phyloP scores from a whole-genome alignment of 2,329 filamentous ascomycete species.

The Verruconis gallopava region DNA sequence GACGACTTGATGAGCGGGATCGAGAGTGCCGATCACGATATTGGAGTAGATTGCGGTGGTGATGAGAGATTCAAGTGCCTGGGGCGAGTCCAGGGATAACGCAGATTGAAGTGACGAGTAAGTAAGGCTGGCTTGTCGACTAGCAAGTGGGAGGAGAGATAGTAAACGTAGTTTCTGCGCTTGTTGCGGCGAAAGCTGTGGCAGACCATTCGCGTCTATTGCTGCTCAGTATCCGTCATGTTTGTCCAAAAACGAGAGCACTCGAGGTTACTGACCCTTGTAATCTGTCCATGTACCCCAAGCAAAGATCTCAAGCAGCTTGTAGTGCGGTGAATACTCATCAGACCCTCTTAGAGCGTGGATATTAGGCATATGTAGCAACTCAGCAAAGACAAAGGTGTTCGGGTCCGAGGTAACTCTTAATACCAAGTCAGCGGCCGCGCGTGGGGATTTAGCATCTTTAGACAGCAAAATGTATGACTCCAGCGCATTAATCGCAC shows the following conservation, averaged over 20 bases:
- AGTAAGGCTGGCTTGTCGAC: conserved; percentile 46
- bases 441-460: conserved; percentile 69
- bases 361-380: conserved; percentile 70
- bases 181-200: conserved; percentile 59
- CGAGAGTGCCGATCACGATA: conserved; percentile 69
- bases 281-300: conserved; percentile 83
- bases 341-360: conserved; percentile 51
- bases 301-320: conserved; percentile 75
- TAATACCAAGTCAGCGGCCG: conserved; percentile 71
- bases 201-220: conserved; percentile 38
- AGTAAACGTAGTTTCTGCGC: conserved; percentile 79
- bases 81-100: conserved; percentile 52
- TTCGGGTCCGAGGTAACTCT: conserved; percentile 82
- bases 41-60: conserved; percentile 79
- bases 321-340: conserved; percentile 52
- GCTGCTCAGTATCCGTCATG: conserved; percentile 1
- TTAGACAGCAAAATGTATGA: conserved; percentile 86
- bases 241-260: background rate
- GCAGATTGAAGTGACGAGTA: conserved; percentile 56
- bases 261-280: conserved; percentile 33
- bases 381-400: conserved; percentile 87
- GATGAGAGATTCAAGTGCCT: conserved; percentile 73
- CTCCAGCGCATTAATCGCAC: conserved; percentile 49
- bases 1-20: conserved; percentile 62
- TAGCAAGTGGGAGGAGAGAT: conserved; percentile 67